phyloP scores from a whole-genome alignment of 805 yeast species.

The Saccharomycopsis malanga region DNA sequence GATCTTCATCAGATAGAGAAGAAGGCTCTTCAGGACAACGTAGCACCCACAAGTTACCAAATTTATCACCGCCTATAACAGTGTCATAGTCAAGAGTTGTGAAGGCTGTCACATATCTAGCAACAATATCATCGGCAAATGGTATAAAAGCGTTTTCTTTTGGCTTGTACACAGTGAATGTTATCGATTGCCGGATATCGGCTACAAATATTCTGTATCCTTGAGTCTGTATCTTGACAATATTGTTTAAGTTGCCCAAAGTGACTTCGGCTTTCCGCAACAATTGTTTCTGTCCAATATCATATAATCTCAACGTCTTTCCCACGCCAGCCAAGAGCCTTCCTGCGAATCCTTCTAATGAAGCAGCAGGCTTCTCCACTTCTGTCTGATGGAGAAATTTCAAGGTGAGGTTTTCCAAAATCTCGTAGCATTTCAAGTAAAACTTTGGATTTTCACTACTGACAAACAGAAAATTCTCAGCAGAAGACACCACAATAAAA shows the following conservation, averaged over 20 bases:
- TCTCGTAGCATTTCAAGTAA: slow-evolving; percentile 34
- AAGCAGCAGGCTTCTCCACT: slow-evolving; percentile 40
- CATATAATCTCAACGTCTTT: slow-evolving; percentile 51
- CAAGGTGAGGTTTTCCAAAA: slow-evolving; percentile 27
- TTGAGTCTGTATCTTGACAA: slow-evolving; percentile 47
- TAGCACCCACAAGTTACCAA: slow-evolving; percentile 70
- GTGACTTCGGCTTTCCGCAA: slow-evolving; percentile 53
- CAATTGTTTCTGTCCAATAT: slow-evolving; percentile 73
- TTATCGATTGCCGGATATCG: slow-evolving; percentile 63
- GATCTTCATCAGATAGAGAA: slow-evolving; percentile 44
- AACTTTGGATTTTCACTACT: slow-evolving; percentile 21
- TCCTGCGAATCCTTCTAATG: slow-evolving; percentile 51
- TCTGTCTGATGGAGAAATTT: slow-evolving; percentile 54
- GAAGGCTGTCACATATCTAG: slow-evolving; percentile 59
- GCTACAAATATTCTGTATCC: slow-evolving; percentile 61
- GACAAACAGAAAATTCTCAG: neutral
- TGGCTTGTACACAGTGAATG: slow-evolving; percentile 47
- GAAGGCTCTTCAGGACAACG: slow-evolving; percentile 50
- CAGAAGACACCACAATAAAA: slow-evolving; percentile 42
- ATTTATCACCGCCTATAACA: slow-evolving; percentile 76
- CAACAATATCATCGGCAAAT: slow-evolving; percentile 61
- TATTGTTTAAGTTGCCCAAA: slow-evolving; percentile 39
- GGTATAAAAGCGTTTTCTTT: slow-evolving; percentile 45
- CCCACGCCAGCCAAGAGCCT: slow-evolving; percentile 53
- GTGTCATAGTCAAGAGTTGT: slow-evolving; percentile 66